Base-by-base conservation (phyloP, 306 rosid species). In the Castanea sativa region DNA sequence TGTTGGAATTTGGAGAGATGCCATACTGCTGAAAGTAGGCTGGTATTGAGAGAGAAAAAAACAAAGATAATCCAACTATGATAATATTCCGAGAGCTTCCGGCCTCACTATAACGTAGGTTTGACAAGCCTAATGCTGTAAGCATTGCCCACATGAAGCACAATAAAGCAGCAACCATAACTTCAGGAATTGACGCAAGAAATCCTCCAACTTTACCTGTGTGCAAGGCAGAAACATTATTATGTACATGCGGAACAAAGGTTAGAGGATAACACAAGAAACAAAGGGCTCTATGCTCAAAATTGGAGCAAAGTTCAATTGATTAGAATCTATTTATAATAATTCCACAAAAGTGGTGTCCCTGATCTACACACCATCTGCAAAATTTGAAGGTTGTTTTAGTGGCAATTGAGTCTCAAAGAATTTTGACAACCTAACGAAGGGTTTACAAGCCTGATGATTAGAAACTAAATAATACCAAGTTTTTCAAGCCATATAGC, bases 121-220 rank as follows among this genome's bases (percentile, higher is more conserved):
- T 95, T 55, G 99, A 95, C 86, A 95, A 86, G 79, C 99, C 98
- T 71, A 93, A 87, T 58, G 98, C 99, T 15, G 97, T 80, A 82
- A 93, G 97, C 98, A 95, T 93, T 65, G 96, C 99, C 97, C 99
- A 95, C 98, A 95, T 93, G 78, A 86, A 91, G 87, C 99, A 95
- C 69, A 95, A 96, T 43, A 95, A 97, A 72, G 98, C 99, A 67
- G 99, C 99, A 85, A 95, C 97, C 89, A 95, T 93, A 76, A 95
- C 99, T 70, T 89, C 89, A 21, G 99, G 99, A 79, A 95, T 91
- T 79, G 99, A 95, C 52, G 99, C 99, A 85, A 95, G 70, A 84
- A 95, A 93, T 52, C 99, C 99, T 80, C 97, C 98, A 79, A 95
- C 94, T 83, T 95, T 95, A 81, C 99, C 99, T 95, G 92, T 73